Evolutionary conservation across 108 stramenopile species (phyloP), one percentile per base, ranked within the genome.

Genomic region (Cyclotella choctawhatcheeana): DNA sequence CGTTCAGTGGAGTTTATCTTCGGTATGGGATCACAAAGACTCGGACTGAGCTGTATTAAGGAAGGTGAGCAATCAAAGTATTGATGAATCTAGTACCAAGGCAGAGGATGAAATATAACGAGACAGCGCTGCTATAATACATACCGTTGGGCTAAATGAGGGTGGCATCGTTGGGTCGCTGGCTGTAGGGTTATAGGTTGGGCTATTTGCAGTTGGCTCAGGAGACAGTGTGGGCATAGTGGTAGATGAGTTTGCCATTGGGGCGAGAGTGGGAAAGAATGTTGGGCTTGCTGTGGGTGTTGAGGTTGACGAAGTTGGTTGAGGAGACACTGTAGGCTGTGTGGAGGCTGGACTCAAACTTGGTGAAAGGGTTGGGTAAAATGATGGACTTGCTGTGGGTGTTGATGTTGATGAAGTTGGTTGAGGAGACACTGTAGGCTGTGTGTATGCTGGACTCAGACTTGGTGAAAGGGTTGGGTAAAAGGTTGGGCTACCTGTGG

Each of bases 1-100:
- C 55, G 27, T 31, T 56, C 55, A 6, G 55, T 56, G 55, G 55
- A 56, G 10, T 56, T 56, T 10, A 56, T 56, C 55, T 31, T 56
- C 14, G 55, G 55, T 5, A 31, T 56, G 30, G 55, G 29, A 14
- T 22, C 3, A 22, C 51, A 52, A 22, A 2, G 51, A 24, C 21
- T 22, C 1, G 51, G 51, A 24, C 24, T 2, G 20, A 24, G 24
- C 22, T 52, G 51, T 24, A 22, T 3, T 1, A 18, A 22, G 24
- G 5, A 52, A 1, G 5, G 51, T 1, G 22, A 22, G 2, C 10
- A 52, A 24, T 24, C 10, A 18, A 22, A 52, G 24, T 22, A 5
- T 52, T 1, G 4, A 2, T 1, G 5, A 18, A 22, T 52, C 20
- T 22, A 0, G 51, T 52, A 2, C n/a, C n/a, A n/a, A n/a, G n/a